Evolutionary conservation across 2,329 filamentous ascomycete species (phyloP).

Genomic region (Fusarium nanum): DNA sequence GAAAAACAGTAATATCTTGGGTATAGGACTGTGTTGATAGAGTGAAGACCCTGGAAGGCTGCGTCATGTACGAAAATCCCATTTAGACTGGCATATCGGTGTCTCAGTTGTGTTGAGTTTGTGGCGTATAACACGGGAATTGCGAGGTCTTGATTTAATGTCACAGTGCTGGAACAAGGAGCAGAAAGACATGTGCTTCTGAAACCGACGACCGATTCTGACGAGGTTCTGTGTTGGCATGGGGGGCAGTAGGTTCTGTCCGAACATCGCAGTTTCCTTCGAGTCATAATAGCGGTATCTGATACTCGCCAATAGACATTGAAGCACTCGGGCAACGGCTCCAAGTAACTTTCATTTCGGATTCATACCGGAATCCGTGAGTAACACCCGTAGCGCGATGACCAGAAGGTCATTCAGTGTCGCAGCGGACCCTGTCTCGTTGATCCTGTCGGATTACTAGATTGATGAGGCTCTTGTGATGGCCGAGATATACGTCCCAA

Average conservation of each 20-base stretch:
- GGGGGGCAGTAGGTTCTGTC: conserved; percentile 37
- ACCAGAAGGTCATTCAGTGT: conserved; percentile 38
- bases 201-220: conserved; percentile 29
- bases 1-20: conserved; percentile 14
- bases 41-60: conserved; percentile 25
- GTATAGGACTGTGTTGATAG: conserved; percentile 10
- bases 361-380: conserved; percentile 33
- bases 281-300: conserved; percentile 47
- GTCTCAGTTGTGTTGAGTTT: conserved; percentile 19
- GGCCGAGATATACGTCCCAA: conserved; percentile 28
- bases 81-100: conserved; percentile 5
- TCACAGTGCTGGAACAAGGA: conserved; percentile 18
- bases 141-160: conserved; percentile 24
- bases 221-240: conserved; percentile 32
- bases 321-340: conserved; percentile 38
- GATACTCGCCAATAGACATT: conserved; percentile 41
- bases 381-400: conserved; percentile 37
- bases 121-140: conserved; percentile 12
- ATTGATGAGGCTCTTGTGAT: conserved; percentile 43
- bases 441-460: conserved; percentile 33
- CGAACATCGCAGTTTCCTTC: conserved; percentile 29
- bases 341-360: conserved; percentile 33
- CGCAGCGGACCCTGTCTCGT: conserved; percentile 22
- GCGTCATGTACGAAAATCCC: conserved; percentile 28
- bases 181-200: conserved; percentile 24